Evolutionary conservation across 2,329 filamentous ascomycete species (phyloP), one percentile per base, ranked within the genome.

Genomic region (Monilinia aucupariae): DNA sequence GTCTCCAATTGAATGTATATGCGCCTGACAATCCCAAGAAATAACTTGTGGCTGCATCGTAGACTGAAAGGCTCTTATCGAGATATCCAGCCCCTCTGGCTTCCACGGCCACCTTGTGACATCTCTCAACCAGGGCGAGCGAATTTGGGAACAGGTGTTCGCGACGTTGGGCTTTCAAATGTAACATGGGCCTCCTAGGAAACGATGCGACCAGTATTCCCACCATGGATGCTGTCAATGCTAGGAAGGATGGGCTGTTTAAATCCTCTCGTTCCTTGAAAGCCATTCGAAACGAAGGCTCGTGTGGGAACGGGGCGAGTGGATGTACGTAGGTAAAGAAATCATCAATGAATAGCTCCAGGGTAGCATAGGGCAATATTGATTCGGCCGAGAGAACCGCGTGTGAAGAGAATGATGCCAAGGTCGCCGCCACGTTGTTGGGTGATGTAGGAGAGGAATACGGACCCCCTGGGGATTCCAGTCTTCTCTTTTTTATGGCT

Each of bases 261-360:
- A 85, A 79, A 71, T 91, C 88, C 70, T 89, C 84, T 41, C 89
- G 81, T 61, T 81, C 81, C 9, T 80, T 80, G 73, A 91, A 89
- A 1, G 85, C 85, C 65, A 85, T 82, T 27, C 88, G 82, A 73
- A 92, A 92, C 4, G 87, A 89, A 0, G 88, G 88, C 72, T 92
- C 88, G 74, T 92, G 89, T 0, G 89, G 89, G 63, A 92, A 92
- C 0, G 89, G 89, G 64, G 84, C 84, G 10, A 92, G 80, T 1
- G 89, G 89, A 69, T 92, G 88, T 60, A 92, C 87, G 73, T 91
- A 91, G 22, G 87, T 91, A 76, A 92, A 92, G 80, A 90, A 92
- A 76, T 92, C 89, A 73, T 92, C 87, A 63, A 92, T 83, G 20
- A 92, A 79, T 2, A 87, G 80, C 69, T 88, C 82, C 59, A 92